Evolutionary conservation across 345 rosid species (phyloP).

Genomic region (Lepidium africanum): DNA sequence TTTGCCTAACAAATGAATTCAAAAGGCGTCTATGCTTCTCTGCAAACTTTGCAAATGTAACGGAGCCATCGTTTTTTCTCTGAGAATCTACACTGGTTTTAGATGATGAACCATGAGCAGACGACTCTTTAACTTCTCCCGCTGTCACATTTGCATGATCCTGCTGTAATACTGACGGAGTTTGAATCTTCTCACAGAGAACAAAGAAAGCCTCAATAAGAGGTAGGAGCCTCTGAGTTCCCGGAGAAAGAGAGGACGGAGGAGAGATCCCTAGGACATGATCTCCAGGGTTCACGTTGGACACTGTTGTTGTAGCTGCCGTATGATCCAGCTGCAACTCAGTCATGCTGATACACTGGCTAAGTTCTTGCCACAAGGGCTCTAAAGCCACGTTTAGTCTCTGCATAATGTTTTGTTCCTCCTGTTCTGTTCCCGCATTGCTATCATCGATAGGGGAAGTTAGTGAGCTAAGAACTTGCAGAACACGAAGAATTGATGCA

Average conservation of each 20-base stretch:
- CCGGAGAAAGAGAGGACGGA: conserved; percentile 81
- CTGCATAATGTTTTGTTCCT: conserved; percentile 69
- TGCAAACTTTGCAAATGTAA: conserved; percentile 78
- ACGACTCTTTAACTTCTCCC: conserved; percentile 78
- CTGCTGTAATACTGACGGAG: conserved; percentile 47
- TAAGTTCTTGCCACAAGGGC: conserved; percentile 90
- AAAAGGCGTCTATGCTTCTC: conserved; percentile 91
- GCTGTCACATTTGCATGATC: conserved; percentile 65
- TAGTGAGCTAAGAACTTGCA: conserved; percentile 78
- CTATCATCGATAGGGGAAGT: conserved; percentile 36
- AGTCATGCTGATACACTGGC: conserved; percentile 77
- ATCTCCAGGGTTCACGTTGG: conserved; percentile 47
- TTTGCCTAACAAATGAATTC: conserved; percentile 86
- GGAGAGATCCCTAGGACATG: conserved; percentile 53
- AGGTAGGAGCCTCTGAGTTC: conserved; percentile 87
- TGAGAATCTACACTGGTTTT: conserved; percentile 47
- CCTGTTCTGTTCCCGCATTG: conserved; percentile 45
- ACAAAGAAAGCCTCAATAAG: conserved; percentile 96
- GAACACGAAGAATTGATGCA: conserved; percentile 78
- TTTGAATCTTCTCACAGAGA: conserved; percentile 83
- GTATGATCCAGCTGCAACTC: conserved; percentile 79
- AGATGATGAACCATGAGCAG: conserved; percentile 46
- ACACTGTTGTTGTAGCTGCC: conserved; percentile 31
- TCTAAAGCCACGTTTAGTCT: conserved; percentile 65
- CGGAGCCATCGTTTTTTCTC: conserved; percentile 64